Percentiles rank a stretch among this genome's conserved stretches.
phyloP scores from a whole-genome alignment of 345 rosid species.

The Rhizophora apiculata region DNA sequence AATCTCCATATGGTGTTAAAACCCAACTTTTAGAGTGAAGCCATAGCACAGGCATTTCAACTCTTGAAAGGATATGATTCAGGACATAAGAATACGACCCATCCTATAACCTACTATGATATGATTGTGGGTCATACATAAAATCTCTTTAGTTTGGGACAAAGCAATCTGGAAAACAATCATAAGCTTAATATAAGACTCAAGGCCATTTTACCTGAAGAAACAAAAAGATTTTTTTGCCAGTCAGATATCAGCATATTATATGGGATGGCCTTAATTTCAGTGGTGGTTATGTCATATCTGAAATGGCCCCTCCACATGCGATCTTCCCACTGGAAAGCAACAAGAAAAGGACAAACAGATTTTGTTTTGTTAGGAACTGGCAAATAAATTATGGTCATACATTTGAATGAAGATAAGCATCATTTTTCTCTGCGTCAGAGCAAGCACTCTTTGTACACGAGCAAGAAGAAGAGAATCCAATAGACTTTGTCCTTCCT shows the following conservation, averaged over 20 bases:
- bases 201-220: slow-evolving; percentile 29
- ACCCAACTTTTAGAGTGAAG: no score
- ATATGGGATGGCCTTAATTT: slow-evolving; percentile 23
- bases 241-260: slow-evolving; percentile 37
- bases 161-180: background rate
- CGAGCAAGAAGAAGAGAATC: slow-evolving; percentile 37
- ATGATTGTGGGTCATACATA: background rate
- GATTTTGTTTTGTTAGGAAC: no score
- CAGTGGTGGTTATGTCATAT: slow-evolving; percentile 30
- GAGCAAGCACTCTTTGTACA: slow-evolving; percentile 10
- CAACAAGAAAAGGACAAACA: slow-evolving; percentile 7
- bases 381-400: background rate
- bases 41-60: no score
- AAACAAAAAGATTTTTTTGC: slow-evolving; percentile 33
- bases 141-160: background rate
- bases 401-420: background rate
- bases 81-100: no score
- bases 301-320: slow-evolving; percentile 29
- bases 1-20: no score
- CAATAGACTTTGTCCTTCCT: slow-evolving; percentile 31
- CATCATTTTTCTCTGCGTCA: background rate
- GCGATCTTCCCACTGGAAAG: slow-evolving; percentile 41
- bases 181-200: background rate
- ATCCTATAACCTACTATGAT: background rate
- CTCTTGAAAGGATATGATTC: no score